Percentiles rank a stretch among this genome's conserved stretches.
Conservation (phyloP, 306 rosid species). For the Gynostemma pentaphyllum region DNA sequence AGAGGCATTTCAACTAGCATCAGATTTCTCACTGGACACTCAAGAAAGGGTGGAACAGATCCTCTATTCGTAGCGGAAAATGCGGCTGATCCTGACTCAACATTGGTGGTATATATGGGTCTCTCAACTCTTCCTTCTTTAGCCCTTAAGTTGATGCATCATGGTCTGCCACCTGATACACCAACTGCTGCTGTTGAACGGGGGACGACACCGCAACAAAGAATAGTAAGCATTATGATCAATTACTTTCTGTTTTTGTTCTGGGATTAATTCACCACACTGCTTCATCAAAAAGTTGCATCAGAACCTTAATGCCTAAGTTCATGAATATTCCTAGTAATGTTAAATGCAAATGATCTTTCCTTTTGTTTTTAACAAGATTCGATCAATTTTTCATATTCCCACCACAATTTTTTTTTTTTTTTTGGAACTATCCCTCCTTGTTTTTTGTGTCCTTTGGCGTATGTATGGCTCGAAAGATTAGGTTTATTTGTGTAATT, state of each 20-base stretch:
- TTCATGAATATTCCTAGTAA: not conserved
- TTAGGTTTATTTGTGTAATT: too few species aligned
- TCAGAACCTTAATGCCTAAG: not conserved
- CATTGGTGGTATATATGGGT: constrained; percentile 94
- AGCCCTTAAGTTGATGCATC: constrained; percentile 62
- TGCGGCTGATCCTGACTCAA: constrained; percentile 78
- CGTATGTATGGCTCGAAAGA: too few species aligned
- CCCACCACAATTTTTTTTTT: too few species aligned
- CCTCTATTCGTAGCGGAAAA: constrained; percentile 86
- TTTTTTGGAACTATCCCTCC: too few species aligned
- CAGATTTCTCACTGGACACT: constrained; percentile 87
- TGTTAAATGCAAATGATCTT: not conserved
- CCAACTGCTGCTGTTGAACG: constrained; percentile 93
- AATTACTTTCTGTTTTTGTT: not conserved
- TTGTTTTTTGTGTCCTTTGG: too few species aligned
- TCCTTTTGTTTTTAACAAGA: too few species aligned
- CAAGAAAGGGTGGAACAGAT: constrained; percentile 83
- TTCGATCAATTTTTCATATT: too few species aligned
- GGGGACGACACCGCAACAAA: constrained; percentile 86
- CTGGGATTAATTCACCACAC: not conserved
- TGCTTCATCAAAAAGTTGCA: not conserved
- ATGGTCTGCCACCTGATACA: constrained; percentile 65
- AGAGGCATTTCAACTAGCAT: constrained; percentile 74
- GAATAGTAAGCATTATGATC: constrained; percentile 38
- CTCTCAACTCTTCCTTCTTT: constrained; percentile 85